Base-by-base conservation (phyloP, 371 early-diverging fungal genomes). In the Mortierella sp. region DNA sequence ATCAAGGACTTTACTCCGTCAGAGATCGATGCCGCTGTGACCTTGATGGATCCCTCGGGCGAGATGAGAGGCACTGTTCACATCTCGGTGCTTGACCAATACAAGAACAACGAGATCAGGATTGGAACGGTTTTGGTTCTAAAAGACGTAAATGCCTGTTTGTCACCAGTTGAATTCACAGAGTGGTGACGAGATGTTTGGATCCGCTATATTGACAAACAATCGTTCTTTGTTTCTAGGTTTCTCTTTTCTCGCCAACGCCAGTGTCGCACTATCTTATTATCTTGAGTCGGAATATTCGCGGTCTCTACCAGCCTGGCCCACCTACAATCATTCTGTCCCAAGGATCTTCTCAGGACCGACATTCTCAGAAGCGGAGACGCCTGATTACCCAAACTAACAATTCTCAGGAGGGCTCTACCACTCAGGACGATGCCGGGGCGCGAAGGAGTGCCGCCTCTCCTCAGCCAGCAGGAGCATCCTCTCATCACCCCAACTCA, bases 21-120 rank as follows among this genome's bases (percentile, higher is more conserved):
- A 22, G 83, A 82, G 66, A 75, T 82, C 43, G 83, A 82, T 29
- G 74, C 78, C n/a, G 70, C 78, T 10, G 83, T 78, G 44, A 78
- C 69, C 29, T 47, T 82, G 24, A 24, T 82, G 48, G 83, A 82
- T 47, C 83, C 83, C 7, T 82, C 83, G 8, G 83, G 83, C 29
- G 83, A 82, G 64, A 82, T 82, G 83, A 68, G 66, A 39, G 83
- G 83, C 11, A 77, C 83, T 0, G 22, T 82, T 8, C 83, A 82
- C 26, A 58, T 69, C 16, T 63, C 66, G 8, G 83, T 82, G 22
- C 69, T 82, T 11, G 83, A 82, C 11, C 63, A 78, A 7, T 78
- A 78, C 64, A 82, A 82, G 31, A 82, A 81, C 72, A 81, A 82
- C 40, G 83, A 82, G 64, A 78, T 82, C 63, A 70, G 76, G 14